These are phyloP conservation scores for Dioscorea zingiberensis DNA, from an alignment of 106 monocot genomes.

Conservation along the genomic window DNA sequence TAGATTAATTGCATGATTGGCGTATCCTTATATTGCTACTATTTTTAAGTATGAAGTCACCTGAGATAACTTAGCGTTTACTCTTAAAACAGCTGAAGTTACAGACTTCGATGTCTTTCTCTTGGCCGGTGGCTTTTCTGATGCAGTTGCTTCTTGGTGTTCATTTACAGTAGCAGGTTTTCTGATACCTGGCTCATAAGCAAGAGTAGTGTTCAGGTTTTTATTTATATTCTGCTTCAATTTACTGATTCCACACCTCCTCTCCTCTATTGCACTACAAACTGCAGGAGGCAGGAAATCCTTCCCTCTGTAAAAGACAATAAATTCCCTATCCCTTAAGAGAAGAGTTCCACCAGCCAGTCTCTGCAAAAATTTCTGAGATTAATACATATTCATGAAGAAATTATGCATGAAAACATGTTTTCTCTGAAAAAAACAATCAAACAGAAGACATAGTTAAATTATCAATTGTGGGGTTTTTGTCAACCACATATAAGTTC, in stretches of 20 bases:
- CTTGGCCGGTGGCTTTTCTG: conserved; percentile 3
- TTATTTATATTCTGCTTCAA: conserved; percentile 15
- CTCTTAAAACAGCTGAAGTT: conserved; percentile 21
- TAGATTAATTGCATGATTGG: no score
- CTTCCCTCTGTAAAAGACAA: conserved; percentile 92
- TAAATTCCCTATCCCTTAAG: conserved; percentile 81
- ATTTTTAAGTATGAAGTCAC: conserved; percentile 6
- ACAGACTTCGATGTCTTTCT: conserved; percentile 12
- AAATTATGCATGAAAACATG: not conserved
- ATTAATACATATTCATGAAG: not conserved
- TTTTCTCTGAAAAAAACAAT: not conserved
- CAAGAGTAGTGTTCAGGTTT: not conserved
- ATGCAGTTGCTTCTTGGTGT: conserved; percentile 5
- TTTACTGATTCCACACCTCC: conserved; percentile 44
- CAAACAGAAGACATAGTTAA: no score
- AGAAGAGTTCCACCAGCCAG: conserved; percentile 90
- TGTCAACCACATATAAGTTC: no score
- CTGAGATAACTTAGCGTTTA: conserved; percentile 44
- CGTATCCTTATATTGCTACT: no score
- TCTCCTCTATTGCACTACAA: conserved; percentile 77
- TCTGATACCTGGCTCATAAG: not conserved
- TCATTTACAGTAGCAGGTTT: conserved; percentile 11
- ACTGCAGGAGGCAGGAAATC: conserved; percentile 91
- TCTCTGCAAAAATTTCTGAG: conserved; percentile 38
- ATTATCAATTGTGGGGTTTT: no score